Conservation (phyloP, 305 asterid genomes). For the Fraxinus paxiana region DNA sequence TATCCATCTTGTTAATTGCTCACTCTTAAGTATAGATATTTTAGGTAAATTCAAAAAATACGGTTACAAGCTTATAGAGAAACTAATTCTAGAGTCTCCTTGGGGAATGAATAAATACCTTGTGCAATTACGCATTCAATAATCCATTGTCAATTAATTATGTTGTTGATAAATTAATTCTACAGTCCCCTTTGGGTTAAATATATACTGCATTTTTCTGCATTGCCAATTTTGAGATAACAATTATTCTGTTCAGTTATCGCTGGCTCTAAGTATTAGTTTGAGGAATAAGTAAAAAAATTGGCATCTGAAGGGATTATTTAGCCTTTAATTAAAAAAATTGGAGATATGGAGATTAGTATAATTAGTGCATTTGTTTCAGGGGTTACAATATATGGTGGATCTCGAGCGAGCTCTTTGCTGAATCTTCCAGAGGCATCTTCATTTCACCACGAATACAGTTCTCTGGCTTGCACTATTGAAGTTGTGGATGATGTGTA, state of each 20-base stretch:
- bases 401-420: constrained; percentile 49
- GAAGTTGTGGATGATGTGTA: constrained; percentile 56
- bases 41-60: neutral
- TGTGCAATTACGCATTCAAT: neutral
- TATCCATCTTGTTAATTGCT: neutral
- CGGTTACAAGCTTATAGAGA: neutral
- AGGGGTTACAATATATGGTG: constrained; percentile 60
- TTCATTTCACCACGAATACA: constrained; percentile 54
- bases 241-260: neutral
- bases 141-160: neutral
- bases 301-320: neutral
- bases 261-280: neutral
- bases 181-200: neutral
- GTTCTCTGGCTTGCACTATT: constrained; percentile 52
- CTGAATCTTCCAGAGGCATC: constrained; percentile 34
- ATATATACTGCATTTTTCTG: neutral
- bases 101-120: neutral
- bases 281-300: neutral
- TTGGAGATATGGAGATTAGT: neutral
- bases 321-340: neutral
- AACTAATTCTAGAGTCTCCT: neutral
- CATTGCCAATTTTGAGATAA: neutral
- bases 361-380: constrained; percentile 12
- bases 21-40: neutral
- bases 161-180: neutral